Percentiles rank a stretch among this genome's conserved stretches.
Conservation (phyloP, 306 rosid genomes). For the Psophocarpus tetragonolobus region DNA sequence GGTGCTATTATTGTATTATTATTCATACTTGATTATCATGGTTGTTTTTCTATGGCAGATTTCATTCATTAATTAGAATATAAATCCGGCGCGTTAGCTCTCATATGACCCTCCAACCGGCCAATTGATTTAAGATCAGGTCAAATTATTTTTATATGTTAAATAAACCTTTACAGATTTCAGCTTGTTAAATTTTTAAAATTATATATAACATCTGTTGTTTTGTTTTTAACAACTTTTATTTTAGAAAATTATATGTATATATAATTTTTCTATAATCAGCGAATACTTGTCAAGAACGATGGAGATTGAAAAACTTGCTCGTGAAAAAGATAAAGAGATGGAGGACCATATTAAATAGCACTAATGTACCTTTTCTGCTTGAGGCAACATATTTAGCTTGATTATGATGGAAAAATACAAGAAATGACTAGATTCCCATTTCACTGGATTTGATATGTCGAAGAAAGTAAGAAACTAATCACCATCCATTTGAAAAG, state of each 20-base stretch:
- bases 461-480: slow-evolving; percentile 36
- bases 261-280: background rate
- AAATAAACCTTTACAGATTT: background rate
- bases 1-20: slow-evolving; percentile 18
- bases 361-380: slow-evolving; percentile 31
- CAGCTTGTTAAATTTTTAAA: background rate
- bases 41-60: background rate
- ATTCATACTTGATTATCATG: slow-evolving; percentile 20
- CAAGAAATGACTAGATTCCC: slow-evolving; percentile 53
- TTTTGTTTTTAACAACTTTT: background rate
- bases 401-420: slow-evolving; percentile 33
- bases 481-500: slow-evolving; percentile 26
- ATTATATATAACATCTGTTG: background rate
- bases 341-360: background rate
- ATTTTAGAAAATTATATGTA: background rate
- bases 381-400: slow-evolving; percentile 30
- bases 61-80: slow-evolving; percentile 5
- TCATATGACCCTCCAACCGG: slow-evolving; percentile 36
- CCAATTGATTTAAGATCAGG: slow-evolving; percentile 23
- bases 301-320: background rate
- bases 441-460: slow-evolving; percentile 42
- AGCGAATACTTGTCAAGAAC: background rate
- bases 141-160: background rate
- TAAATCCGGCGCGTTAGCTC: slow-evolving; percentile 21
- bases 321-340: background rate